Conservation (phyloP, 306 rosid genomes). For the Malus asiatica region DNA sequence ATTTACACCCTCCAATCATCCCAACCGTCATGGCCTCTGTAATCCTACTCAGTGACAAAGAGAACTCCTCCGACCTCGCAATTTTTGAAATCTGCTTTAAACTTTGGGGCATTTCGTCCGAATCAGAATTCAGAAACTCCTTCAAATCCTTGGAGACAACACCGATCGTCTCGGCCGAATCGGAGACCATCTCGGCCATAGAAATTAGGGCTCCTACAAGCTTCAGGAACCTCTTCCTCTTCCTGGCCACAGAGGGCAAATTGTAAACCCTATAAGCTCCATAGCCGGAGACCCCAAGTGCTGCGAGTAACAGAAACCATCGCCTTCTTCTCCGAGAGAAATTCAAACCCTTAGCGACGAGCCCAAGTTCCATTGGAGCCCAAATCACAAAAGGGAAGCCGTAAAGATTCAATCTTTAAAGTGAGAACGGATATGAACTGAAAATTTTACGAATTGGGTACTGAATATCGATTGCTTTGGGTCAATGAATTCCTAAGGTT, state of each 20-base stretch:
- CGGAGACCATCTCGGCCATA: constrained; percentile 48
- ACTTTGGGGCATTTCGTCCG: constrained; percentile 71
- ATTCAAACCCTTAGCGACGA: constrained; percentile 34
- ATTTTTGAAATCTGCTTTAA: constrained; percentile 72
- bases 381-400: not conserved
- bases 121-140: constrained; percentile 56
- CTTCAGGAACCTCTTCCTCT: constrained; percentile 40
- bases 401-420: not conserved
- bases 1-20: constrained; percentile 36
- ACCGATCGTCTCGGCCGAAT: constrained; percentile 55
- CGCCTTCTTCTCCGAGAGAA: constrained; percentile 38
- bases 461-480: not conserved
- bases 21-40: constrained; percentile 61
- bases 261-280: constrained; percentile 60
- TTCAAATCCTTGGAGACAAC: constrained; percentile 56
- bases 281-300: constrained; percentile 61
- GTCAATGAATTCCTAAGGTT: not conserved
- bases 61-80: constrained; percentile 56
- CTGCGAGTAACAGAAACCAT: constrained; percentile 48
- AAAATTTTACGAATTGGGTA: not conserved
- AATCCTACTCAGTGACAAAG: constrained; percentile 33
- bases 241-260: constrained; percentile 49
- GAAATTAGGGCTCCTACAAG: constrained; percentile 55
- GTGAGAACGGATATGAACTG: not conserved
- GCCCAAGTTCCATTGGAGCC: constrained; percentile 48